Evolutionary conservation across 176 grass and related monocot genomes (phyloP).

Genomic region (Zoysia pacifica): DNA sequence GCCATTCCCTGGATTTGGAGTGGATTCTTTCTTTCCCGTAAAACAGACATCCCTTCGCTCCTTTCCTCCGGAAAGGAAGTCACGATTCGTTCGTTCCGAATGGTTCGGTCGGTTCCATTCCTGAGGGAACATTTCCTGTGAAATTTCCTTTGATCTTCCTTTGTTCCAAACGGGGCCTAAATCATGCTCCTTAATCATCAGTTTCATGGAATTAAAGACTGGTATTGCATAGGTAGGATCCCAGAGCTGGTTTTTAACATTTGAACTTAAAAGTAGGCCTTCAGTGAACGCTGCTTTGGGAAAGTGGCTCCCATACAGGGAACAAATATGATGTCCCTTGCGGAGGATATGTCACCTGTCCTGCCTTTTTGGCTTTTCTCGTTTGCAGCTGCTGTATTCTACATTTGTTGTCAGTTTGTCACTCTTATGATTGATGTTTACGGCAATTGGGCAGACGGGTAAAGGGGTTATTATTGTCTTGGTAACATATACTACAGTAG

Average conservation of each 20-base stretch:
- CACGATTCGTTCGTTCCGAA: too few species aligned
- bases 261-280: conserved; percentile 12
- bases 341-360: conserved; percentile 17
- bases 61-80: too few species aligned
- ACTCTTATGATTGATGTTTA: background rate
- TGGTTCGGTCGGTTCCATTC: too few species aligned
- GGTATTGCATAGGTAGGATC: background rate
- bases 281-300: background rate
- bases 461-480: background rate
- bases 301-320: conserved; percentile 8
- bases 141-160: too few species aligned
- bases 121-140: too few species aligned
- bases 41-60: too few species aligned
- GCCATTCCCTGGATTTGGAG: too few species aligned
- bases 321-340: conserved; percentile 1
- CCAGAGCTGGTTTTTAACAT: background rate
- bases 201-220: background rate
- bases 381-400: background rate
- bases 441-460: background rate
- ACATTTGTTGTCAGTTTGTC: conserved; percentile 17
- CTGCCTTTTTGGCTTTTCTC: conserved; percentile 12
- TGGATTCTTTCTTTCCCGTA: too few species aligned
- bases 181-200: background rate
- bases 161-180: background rate
- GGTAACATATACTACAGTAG: background rate